These are phyloP conservation scores for Fusarium musae DNA, from an alignment of 2,329 filamentous ascomycete genomes.

Conservation along the genomic window DNA sequence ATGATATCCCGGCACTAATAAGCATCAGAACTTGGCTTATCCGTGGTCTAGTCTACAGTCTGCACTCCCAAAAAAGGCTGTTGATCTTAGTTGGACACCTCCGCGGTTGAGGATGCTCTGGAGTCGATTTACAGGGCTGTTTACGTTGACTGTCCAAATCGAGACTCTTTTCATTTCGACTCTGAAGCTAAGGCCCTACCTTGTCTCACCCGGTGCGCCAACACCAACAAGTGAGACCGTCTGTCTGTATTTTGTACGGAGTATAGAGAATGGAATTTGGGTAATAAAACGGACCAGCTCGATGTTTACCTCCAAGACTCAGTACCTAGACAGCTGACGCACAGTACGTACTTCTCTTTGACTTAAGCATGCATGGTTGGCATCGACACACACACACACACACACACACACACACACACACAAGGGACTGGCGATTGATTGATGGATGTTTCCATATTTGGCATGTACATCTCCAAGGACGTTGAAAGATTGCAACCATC, in stretches of 20 bases:
- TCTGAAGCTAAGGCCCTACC: constrained; percentile 8
- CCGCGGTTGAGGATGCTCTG: neutral
- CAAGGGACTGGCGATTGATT: constrained; percentile 7
- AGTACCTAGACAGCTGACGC: neutral
- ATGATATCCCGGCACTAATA: constrained; percentile 3
- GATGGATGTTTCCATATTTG: constrained; percentile 34
- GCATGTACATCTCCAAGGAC: neutral
- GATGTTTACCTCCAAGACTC: neutral
- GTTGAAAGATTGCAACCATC: constrained; percentile 22
- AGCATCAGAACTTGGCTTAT: constrained; percentile 12
- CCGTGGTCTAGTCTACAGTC: neutral
- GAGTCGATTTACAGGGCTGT: constrained; percentile 19
- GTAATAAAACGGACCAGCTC: neutral
- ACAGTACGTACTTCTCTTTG: neutral
- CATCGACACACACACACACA: constrained; percentile 14
- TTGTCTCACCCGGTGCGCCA: constrained; percentile 5
- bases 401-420: constrained; percentile 11
- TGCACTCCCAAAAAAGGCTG: neutral
- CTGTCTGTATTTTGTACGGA: neutral
- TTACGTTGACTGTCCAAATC: constrained; percentile 6
- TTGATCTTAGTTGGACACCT: constrained; percentile 17
- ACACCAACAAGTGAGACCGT: constrained; percentile 7
- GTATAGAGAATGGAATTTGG: neutral
- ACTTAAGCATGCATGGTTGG: constrained; percentile 15
- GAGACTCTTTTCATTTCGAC: constrained; percentile 23